Base-by-base conservation (phyloP, 257 asterid species). In the Solanum sejunctum region DNA sequence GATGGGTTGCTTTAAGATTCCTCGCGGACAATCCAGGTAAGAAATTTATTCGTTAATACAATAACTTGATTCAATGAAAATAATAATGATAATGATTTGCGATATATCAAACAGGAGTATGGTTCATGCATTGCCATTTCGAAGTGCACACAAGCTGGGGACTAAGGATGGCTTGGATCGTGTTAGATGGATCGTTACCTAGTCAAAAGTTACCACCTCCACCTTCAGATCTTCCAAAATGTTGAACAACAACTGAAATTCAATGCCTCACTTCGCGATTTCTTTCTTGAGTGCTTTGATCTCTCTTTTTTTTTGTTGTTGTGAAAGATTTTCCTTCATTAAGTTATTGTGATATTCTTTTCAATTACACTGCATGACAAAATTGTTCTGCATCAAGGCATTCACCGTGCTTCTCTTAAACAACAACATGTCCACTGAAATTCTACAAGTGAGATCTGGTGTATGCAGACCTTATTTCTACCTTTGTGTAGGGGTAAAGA, bases 91-190 rank as follows among this genome's bases (percentile, higher is more conserved):
- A 60, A 58, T 36, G 39, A 36, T n/a, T 16, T 45, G n/a, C 10
- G 13, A n/a, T 11, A 7, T 12, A 21, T 60, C 47, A 77, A 61
- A 75, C 91, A 93, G 94, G 95, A 69, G 94, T 91, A 60, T 92
- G 95, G 95, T 86, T 93, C 39, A 92, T 93, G 96, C 97, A 93
- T 84, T 93, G 97, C 84, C 97, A 92, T 86, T 89, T 91, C 67
- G 94, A 92, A 0, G 85, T 88, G 73, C 97, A 93, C 88, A 92
- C 93, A 45, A 92, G 95, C 58, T 92, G 96, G 96, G 96, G 96
- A 39, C 81, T 91, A 91, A 92, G 88, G 83, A 92, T 92, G 97
- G 93, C 94, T 23, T 93, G 96, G 96, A 82, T 91, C 20, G 96
- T 92, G 8, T 67, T 82, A 84, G 95, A 93, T 51, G 95, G 96